Percentiles rank a stretch among this genome's conserved stretches.
Evolutionary conservation across 179 eudicot species (phyloP).

Genomic region (Beta lomatogona): DNA sequence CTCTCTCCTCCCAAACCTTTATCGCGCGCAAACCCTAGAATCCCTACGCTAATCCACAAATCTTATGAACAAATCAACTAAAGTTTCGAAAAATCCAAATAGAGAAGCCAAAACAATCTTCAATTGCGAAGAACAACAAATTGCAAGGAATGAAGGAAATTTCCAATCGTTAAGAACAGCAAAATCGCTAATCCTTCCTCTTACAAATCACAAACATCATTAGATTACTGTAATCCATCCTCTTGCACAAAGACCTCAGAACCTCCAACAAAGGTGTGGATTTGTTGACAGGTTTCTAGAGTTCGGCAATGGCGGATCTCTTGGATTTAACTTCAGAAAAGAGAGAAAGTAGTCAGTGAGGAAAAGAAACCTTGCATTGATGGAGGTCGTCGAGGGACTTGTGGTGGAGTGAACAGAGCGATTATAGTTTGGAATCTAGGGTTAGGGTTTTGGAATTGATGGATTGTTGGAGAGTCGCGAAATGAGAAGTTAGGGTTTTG

Average conservation of each 20-base stretch:
- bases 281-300: slow-evolving; percentile 13
- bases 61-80: too few relatives aligned
- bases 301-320: slow-evolving; percentile 36
- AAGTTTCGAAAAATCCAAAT: too few relatives aligned
- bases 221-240: slow-evolving; percentile 38
- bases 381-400: slow-evolving; percentile 31
- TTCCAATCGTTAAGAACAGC: too few relatives aligned
- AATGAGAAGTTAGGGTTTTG: slow-evolving; percentile 53
- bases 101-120: too few relatives aligned
- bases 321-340: slow-evolving; percentile 34
- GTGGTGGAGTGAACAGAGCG: slow-evolving; percentile 30
- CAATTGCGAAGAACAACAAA: too few relatives aligned
- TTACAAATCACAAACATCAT: slow-evolving; percentile 36
- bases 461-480: slow-evolving; percentile 36
- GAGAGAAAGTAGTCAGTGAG: slow-evolving; percentile 26
- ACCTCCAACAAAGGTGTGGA: slow-evolving; percentile 16
- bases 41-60: too few relatives aligned
- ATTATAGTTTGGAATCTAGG: slow-evolving; percentile 43
- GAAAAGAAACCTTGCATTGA: slow-evolving; percentile 42
- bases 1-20: too few relatives aligned
- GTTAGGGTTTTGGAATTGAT: slow-evolving; percentile 26
- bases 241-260: slow-evolving; percentile 43
- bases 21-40: too few relatives aligned
- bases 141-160: too few relatives aligned
- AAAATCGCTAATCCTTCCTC: slow-evolving; percentile 36